Evolutionary conservation across 2,329 filamentous ascomycete genomes (phyloP).

Genomic region (Daldinia sp.): DNA sequence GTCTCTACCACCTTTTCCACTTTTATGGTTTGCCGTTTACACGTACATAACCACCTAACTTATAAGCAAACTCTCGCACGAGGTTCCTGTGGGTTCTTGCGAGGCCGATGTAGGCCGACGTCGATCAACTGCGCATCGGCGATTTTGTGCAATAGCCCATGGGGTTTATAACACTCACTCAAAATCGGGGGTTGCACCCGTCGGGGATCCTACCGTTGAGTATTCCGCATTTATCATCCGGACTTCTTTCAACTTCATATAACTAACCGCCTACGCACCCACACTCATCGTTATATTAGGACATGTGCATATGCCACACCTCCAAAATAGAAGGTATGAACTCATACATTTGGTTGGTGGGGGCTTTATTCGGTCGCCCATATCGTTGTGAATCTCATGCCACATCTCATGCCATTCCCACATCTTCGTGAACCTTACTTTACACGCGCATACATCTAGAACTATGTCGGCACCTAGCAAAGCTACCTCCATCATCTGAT

Average conservation of each 20-base stretch:
- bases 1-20: not conserved
- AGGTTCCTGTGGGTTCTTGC: not conserved
- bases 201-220: not conserved
- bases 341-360: not conserved
- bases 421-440: slow-evolving; percentile 1
- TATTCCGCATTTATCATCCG: slow-evolving; percentile 9
- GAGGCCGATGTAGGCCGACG: not conserved
- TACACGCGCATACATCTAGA: slow-evolving; percentile 20
- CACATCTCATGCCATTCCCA: slow-evolving; percentile 3
- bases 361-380: not conserved
- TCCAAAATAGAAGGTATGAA: not conserved
- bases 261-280: not conserved
- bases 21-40: not conserved
- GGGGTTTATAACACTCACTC: not conserved
- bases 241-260: slow-evolving; percentile 14
- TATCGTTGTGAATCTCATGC: slow-evolving; percentile 14
- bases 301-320: not conserved
- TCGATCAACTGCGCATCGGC: not conserved
- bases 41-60: no score
- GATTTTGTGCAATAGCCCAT: not conserved
- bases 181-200: not conserved
- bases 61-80: not conserved
- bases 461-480: slow-evolving; percentile 11
- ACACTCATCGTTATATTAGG: no score
- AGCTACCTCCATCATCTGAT: not conserved